Evolutionary conservation across 2,329 filamentous ascomycete species (phyloP).

Genomic region (Fusarium sp.): DNA sequence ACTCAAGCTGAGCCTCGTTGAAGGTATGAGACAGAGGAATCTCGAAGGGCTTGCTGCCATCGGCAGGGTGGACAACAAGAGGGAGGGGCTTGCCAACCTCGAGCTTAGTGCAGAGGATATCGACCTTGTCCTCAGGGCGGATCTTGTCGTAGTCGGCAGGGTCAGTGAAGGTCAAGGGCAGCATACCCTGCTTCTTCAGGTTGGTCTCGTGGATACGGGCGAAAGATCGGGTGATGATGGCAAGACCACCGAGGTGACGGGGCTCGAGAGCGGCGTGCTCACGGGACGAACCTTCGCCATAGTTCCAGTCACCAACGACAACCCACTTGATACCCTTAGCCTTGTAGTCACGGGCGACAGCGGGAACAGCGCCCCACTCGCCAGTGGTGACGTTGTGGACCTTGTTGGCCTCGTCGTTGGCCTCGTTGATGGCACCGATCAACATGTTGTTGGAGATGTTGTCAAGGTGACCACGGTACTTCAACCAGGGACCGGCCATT

Average conservation of each 20-base stretch:
- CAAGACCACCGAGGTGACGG: conserved; percentile 93
- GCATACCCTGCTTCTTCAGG: conserved; percentile 99
- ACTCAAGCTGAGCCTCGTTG: conserved; percentile 97
- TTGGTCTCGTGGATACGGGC: conserved; percentile 99
- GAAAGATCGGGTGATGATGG: conserved; percentile 94
- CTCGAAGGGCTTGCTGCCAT: conserved; percentile 78
- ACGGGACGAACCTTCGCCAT: conserved; percentile 96
- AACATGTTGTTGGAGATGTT: conserved; percentile 99
- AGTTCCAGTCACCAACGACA: conserved; percentile 99
- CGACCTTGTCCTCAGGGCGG: conserved; percentile 88
- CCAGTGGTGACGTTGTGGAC: conserved; percentile 89
- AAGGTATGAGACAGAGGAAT: conserved; percentile 92
- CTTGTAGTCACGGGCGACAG: conserved; percentile 98
- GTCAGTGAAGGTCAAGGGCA: conserved; percentile 93
- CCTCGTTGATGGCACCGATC: conserved; percentile 95
- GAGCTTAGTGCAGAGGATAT: conserved; percentile 87
- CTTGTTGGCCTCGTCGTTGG: conserved; percentile 98
- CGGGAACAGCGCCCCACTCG: conserved; percentile 87
- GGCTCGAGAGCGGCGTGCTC: conserved; percentile 99
- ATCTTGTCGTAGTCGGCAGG: conserved; percentile 99
- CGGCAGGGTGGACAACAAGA: conserved; percentile 89
- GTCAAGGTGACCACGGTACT: conserved; percentile 98
- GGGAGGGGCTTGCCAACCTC: conserved; percentile 93
- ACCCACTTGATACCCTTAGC: conserved; percentile 95
- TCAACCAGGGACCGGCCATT: conserved; percentile 94